Conservation (phyloP, 352 stramenopile genomes). For the Phytophthora constricta region DNA sequence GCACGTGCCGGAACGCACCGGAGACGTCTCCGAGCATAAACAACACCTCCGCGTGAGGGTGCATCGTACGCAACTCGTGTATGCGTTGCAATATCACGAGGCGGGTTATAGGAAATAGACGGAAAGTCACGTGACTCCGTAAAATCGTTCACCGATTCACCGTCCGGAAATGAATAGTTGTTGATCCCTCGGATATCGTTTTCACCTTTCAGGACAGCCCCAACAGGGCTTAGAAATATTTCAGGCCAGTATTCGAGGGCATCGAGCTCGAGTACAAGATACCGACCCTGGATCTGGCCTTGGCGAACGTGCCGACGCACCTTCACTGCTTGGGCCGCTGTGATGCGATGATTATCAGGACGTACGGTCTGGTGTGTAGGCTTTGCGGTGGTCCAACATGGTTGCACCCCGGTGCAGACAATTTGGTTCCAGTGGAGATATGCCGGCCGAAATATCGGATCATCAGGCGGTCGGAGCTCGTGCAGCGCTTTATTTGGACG, state of each 20-base stretch:
- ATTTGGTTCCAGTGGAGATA: background rate
- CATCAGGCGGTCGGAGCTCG: background rate
- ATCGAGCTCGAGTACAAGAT: background rate
- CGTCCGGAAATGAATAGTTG: constrained; percentile 6
- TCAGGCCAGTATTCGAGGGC: background rate
- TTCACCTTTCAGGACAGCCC: background rate
- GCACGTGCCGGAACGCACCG: constrained; percentile 28
- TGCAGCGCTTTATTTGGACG: background rate
- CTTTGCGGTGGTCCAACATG: background rate
- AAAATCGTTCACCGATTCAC: constrained; percentile 5
- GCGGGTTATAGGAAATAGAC: background rate
- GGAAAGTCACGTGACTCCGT: constrained; percentile 1
- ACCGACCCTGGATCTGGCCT: background rate
- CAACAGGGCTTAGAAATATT: constrained; percentile 9
- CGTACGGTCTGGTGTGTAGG: background rate
- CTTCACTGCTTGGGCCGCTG: background rate
- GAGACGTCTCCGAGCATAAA: constrained; percentile 26
- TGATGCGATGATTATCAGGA: background rate
- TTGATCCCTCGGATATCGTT: constrained; percentile 5
- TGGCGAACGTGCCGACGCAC: background rate
- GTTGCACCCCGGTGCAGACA: background rate
- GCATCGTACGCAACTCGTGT: background rate
- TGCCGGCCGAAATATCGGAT: background rate
- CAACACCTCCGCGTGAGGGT: background rate
- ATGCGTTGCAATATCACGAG: constrained; percentile 15